Evolutionary conservation across 139 green algal species (phyloP).

Genomic region (Coccomyxa sp.): DNA sequence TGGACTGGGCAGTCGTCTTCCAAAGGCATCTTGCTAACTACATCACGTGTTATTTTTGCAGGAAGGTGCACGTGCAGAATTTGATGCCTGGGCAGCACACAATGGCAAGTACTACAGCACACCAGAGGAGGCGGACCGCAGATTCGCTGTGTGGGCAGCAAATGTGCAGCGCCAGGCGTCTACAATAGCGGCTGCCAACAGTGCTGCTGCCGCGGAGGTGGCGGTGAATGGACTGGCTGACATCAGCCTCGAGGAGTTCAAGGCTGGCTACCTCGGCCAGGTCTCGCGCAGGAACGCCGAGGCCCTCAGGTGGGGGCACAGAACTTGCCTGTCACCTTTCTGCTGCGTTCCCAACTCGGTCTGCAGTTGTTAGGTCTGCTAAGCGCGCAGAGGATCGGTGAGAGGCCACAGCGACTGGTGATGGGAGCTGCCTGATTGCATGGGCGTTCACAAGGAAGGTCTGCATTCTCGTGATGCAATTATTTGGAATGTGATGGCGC

Average conservation of each 20-base stretch:
- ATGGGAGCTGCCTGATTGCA: neutral
- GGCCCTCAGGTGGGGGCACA: neutral
- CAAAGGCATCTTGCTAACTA: too few relatives aligned
- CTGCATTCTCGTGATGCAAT: neutral
- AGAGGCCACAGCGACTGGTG: neutral
- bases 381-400: neutral
- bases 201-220: neutral
- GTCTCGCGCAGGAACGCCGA: neutral
- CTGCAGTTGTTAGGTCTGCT: neutral
- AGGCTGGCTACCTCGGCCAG: constrained; percentile 37
- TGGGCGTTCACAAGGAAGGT: neutral
- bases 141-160: neutral
- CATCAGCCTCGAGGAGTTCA: constrained; percentile 78
- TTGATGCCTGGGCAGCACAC: neutral
- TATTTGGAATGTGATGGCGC: too few relatives aligned
- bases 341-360: neutral
- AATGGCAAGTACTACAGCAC: neutral
- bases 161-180: neutral
- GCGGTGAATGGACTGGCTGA: constrained; percentile 53
- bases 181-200: neutral
- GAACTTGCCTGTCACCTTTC: neutral
- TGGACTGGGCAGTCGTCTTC: too few relatives aligned
- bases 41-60: neutral
- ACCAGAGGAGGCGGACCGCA: constrained; percentile 2
- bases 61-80: neutral